Conservation (phyloP, 306 rosid genomes). For the Astragalus glycyphyllos region DNA sequence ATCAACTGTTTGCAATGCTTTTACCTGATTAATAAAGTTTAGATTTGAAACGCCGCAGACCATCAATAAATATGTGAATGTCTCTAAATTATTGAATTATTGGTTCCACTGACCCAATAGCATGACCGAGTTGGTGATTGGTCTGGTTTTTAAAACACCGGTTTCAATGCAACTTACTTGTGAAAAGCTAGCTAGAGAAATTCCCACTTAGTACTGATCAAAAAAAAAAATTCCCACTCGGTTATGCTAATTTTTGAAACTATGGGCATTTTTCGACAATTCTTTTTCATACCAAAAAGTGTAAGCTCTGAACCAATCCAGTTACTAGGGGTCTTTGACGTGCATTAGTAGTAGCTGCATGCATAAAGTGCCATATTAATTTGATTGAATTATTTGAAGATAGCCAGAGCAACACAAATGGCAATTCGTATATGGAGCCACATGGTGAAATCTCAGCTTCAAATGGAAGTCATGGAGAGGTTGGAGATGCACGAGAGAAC, state of each 20-base stretch:
- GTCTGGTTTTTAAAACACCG: no score
- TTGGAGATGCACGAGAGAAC: conserved; percentile 71
- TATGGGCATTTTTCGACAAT: no score
- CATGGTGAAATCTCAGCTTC: conserved; percentile 58
- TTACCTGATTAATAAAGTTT: conserved; percentile 5
- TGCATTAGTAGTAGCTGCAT: conserved; percentile 24
- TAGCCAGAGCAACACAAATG: conserved; percentile 39
- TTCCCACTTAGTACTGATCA: no score
- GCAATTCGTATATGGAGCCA: conserved; percentile 46
- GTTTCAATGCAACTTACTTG: no score
- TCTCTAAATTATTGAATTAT: no score
- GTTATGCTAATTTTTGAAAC: no score
- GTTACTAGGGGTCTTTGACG: not conserved
- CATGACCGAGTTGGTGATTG: no score
- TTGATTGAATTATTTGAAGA: not conserved
- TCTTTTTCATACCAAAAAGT: no score
- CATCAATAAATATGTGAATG: no score
- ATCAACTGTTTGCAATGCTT: conserved; percentile 14
- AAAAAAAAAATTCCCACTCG: no score
- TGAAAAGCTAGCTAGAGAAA: no score
- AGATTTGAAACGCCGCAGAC: not conserved
- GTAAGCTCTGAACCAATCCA: not conserved
- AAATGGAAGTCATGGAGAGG: conserved; percentile 48
- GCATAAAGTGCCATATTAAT: conserved; percentile 9
- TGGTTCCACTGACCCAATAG: no score